Evolutionary conservation across 305 asterid species (phyloP), one percentile per base, ranked within the genome.

Genomic region (Fraxinus floribunda): DNA sequence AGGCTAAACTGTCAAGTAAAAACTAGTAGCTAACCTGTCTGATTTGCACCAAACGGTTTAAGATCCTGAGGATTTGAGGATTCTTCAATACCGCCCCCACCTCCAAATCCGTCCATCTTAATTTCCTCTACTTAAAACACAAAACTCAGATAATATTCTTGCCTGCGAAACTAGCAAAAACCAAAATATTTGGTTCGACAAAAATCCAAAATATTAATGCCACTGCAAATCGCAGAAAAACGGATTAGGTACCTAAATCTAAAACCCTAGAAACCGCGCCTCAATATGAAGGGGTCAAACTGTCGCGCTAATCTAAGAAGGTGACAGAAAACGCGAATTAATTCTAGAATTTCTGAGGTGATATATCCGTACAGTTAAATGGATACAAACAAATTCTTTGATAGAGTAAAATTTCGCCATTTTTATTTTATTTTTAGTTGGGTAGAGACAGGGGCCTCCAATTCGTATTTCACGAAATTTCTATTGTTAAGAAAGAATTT

Each of bases 221-320:
- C 38, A 4, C 76, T 13, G 20, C 41, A 32, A 70, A 32, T 70
- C 35, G 76, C 76, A 30, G 74, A 66, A 30, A 64, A 70, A 5
- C 11, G 76, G 41, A 30, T 26, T 9, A 66, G 7, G 35, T 15
- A 70, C 76, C 76, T 30, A 70, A 70, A 30, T 70, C 76, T 70
- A 70, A 70, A 70, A 70, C 76, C 76, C 76, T 70, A 70, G 76
- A 70, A 70, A 30, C 41, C 76, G 76, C 41, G 22, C 24, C 76
- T 70, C 76, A 13, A 70, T 30, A 70, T 30, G 16, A 70, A 70
- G 22, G 74, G 76, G 41, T 70, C 76, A 70, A 70, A 30, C 76
- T 70, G 76, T 70, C 44, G n/a, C 72, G 72, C 7, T 30, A 29
- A 30, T 70, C 76, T 30, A 32, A 70, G 76, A 32, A 70, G 76